phyloP scores from a whole-genome alignment of 108 stramenopile species.

The Schizochytrium sp. region DNA sequence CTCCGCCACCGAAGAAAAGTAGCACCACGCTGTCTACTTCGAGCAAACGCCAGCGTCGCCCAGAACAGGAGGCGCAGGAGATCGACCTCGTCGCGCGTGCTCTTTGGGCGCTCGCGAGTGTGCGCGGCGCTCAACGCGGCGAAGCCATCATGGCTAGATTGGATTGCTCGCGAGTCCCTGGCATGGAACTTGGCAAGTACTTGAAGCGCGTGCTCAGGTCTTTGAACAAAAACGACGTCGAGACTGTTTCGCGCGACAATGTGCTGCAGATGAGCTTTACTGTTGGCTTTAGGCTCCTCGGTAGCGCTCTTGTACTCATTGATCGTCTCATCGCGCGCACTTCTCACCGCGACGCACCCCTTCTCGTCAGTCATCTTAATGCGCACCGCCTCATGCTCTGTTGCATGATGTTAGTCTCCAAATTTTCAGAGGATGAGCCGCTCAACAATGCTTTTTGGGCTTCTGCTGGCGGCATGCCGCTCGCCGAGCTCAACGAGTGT shows the following conservation, averaged over 20 bases:
- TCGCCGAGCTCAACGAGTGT: neutral
- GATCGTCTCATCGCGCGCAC: neutral
- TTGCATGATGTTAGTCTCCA: neutral
- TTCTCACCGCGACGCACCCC: neutral
- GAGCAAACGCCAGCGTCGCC: too few relatives aligned
- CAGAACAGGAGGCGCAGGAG: neutral
- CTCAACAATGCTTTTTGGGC: conserved; percentile 16
- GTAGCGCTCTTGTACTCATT: neutral
- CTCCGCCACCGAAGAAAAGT: too few relatives aligned
- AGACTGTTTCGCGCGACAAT: neutral
- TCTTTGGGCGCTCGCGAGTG: neutral
- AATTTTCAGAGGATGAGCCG: conserved; percentile 3
- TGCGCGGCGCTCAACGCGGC: neutral
- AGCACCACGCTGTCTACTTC: too few relatives aligned
- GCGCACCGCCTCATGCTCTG: neutral
- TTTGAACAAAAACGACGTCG: neutral
- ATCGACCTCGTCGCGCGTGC: neutral
- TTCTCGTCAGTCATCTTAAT: neutral
- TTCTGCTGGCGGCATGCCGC: neutral
- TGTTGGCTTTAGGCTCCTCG: neutral
- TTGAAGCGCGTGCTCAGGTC: neutral
- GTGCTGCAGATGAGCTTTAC: neutral
- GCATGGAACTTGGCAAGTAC: neutral
- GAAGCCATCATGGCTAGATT: neutral
- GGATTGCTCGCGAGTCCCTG: neutral